Evolutionary conservation across 2,329 filamentous ascomycete genomes (phyloP).

Genomic region (Colletotrichum caudatum): DNA sequence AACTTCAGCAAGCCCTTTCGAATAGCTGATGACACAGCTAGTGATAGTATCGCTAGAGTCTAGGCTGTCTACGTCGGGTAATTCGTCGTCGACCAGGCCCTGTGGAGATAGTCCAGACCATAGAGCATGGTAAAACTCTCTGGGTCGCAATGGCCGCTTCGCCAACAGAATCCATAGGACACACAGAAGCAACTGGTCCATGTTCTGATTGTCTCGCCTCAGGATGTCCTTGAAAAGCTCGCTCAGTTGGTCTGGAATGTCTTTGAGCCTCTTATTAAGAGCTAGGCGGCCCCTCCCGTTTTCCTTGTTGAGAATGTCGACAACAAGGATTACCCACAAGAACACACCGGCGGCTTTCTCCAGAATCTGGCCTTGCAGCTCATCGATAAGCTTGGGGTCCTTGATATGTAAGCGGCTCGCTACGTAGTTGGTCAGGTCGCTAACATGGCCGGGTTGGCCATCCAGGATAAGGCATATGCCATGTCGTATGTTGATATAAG

Average conservation of each 20-base stretch:
- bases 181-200: conserved; percentile 57
- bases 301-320: conserved; percentile 55
- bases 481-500: neutral
- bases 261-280: conserved; percentile 48
- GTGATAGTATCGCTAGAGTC: conserved; percentile 48
- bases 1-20: conserved; percentile 63
- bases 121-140: conserved; percentile 61
- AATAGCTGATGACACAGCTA: conserved; percentile 55
- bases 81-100: conserved; percentile 43
- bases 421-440: conserved; percentile 53
- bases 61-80: conserved; percentile 38
- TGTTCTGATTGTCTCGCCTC: conserved; percentile 57
- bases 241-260: conserved; percentile 55
- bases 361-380: conserved; percentile 45
- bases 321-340: conserved; percentile 57
- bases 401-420: conserved; percentile 46
- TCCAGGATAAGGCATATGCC: conserved; percentile 47
- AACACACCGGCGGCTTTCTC: conserved; percentile 57
- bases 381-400: neutral
- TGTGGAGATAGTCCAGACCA: conserved; percentile 42
- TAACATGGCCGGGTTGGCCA: conserved; percentile 49
- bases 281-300: conserved; percentile 45
- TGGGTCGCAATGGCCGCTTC: conserved; percentile 53
- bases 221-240: conserved; percentile 66
- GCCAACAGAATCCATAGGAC: conserved; percentile 68